Conservation (phyloP, 2,329 filamentous ascomycete genomes). For the Calonectria naviculata region DNA sequence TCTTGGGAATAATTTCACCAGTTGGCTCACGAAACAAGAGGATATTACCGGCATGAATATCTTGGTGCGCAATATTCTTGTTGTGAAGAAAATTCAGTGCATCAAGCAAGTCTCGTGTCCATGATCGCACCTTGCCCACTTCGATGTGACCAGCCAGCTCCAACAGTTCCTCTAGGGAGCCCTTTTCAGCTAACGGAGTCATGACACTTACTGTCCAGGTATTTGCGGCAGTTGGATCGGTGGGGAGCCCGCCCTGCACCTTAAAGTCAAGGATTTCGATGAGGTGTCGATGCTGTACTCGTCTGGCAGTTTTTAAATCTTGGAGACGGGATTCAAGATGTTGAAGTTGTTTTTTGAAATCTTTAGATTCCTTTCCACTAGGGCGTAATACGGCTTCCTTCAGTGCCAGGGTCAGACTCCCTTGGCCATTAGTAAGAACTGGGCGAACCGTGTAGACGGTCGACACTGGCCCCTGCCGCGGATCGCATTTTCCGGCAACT, state of each 20-base stretch:
- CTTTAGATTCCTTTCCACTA: conserved; percentile 66
- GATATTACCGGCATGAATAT: conserved; percentile 83
- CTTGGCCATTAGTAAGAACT: conserved; percentile 64
- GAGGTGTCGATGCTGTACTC: conserved; percentile 80
- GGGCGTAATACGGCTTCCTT: conserved; percentile 76
- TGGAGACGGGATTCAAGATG: conserved; percentile 82
- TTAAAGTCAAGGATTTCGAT: conserved; percentile 86
- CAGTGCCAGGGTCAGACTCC: conserved; percentile 74
- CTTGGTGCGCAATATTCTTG: conserved; percentile 84
- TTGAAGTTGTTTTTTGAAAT: conserved; percentile 81
- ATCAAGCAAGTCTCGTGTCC: conserved; percentile 92
- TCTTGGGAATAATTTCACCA: conserved; percentile 77
- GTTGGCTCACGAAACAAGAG: conserved; percentile 77
- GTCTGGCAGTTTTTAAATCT: conserved; percentile 77
- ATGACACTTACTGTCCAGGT: conserved; percentile 81
- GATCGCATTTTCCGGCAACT: conserved; percentile 75
- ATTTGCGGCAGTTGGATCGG: conserved; percentile 49
- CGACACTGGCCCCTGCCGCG: conserved; percentile 74
- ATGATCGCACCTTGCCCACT: conserved; percentile 81
- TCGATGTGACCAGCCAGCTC: conserved; percentile 81
- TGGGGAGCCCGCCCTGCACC: conserved; percentile 67
- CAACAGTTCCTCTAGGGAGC: conserved; percentile 84
- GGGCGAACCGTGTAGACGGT: conserved; percentile 80
- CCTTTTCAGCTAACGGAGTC: conserved; percentile 82
- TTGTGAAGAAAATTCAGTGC: conserved; percentile 89